phyloP scores from a whole-genome alignment of 108 stramenopile genomes.

The Cylindrotheca closterium region DNA sequence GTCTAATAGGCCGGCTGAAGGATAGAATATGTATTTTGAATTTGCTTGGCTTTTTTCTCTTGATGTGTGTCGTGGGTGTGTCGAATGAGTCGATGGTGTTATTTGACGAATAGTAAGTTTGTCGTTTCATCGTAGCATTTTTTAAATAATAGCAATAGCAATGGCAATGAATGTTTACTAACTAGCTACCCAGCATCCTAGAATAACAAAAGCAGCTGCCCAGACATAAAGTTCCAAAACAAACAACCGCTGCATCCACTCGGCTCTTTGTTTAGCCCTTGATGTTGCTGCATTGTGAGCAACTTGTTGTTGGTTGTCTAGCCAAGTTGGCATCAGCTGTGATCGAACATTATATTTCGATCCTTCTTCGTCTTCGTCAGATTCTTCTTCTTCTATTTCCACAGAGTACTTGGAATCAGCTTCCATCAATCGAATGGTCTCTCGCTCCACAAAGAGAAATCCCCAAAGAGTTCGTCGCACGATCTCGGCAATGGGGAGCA shows the following conservation, averaged over 20 bases:
- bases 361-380: conserved; percentile 25
- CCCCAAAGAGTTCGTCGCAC: conserved; percentile 78
- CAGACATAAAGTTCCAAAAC: conserved; percentile 48
- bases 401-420: conserved; percentile 43
- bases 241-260: conserved; percentile 41
- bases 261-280: conserved; percentile 19
- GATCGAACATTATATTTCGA: conserved; percentile 25
- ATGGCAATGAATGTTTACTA: too few species aligned
- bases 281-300: conserved; percentile 40
- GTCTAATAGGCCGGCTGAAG: too few species aligned
- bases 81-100: too few species aligned
- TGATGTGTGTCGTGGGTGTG: too few species aligned
- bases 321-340: conserved; percentile 46
- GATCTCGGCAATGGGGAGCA: conserved; percentile 71
- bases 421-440: conserved; percentile 75
- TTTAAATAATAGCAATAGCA: too few species aligned
- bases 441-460: conserved; percentile 76
- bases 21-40: too few species aligned
- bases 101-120: too few species aligned
- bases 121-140: too few species aligned
- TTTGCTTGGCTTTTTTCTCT: too few species aligned
- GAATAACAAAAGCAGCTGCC: conserved; percentile 56
- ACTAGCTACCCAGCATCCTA: conserved; percentile 44
- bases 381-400: conserved; percentile 20
- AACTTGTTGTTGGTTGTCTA: conserved; percentile 47